Evolutionary conservation across 768 basidiomycete species (phyloP), one percentile per base, ranked within the genome.

Genomic region (Cyclocybe aegerita): DNA sequence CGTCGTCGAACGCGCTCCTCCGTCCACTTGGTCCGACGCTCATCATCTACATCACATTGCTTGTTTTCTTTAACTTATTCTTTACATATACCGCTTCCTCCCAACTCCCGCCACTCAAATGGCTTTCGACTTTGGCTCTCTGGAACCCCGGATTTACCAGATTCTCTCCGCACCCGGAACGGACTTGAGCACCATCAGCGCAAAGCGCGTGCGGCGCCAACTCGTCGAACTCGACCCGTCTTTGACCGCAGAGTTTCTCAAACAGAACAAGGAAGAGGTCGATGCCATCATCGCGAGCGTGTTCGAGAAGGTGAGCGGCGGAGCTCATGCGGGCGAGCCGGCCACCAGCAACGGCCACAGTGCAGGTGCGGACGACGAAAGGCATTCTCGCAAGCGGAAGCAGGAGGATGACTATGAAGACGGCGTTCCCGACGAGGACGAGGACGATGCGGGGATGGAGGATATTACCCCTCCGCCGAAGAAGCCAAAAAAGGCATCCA

Each of bases 131-230:
- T 70, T 83, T 41, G 59, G 64, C 52, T 68, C 75, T 50, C 76
- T 90, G 56, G 79, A 83, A 66, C 75, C 78, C 9, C 76, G 72
- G 52, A 86, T 93, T 62, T 76, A 75, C 56, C 70, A 75, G 51
- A 90, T 93, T 65, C 81, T 93, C 45, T 76, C 81, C 30, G 85
- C 86, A 14, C 91, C 91, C 3, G 85, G 82, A 41, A 86, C 81
- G 41, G 88, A 93, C 75, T 77, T 93, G 60, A 54, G 74, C 40
- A 88, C 86, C 40, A 90, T 93, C 68, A 89, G 85, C 64, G 93
- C 93, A 40, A 96, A 92, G 72, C 85, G 84, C 69, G 92, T 97
- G 60, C 83, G 94, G 56, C 87, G 86, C 62, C 80, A 83, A 63
- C 72, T 93, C 54, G 60, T 73, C 49, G 81, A 80, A 52, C 47